Conservation (phyloP, 306 rosid species). For the Cicer judaicum region DNA sequence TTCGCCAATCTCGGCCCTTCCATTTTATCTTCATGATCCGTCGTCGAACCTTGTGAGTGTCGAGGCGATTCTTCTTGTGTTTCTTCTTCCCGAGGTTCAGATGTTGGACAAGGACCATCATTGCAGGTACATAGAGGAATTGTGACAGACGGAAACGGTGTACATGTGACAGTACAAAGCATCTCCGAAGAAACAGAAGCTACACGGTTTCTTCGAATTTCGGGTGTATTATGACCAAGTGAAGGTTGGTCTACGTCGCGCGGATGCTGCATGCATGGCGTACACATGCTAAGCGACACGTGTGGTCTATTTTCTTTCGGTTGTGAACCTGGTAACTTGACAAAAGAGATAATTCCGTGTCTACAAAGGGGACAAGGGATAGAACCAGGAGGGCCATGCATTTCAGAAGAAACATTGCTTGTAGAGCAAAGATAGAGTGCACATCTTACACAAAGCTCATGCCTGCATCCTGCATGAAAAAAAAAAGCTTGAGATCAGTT, state of each 20-base stretch:
- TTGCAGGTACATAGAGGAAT: conserved; percentile 91
- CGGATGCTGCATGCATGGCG: conserved; percentile 85
- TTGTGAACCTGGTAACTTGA: conserved; percentile 73
- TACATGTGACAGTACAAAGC: conserved; percentile 90
- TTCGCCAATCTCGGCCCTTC: conserved; percentile 78
- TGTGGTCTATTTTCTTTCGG: conserved; percentile 66
- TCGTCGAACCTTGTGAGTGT: conserved; percentile 55
- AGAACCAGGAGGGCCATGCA: conserved; percentile 72
- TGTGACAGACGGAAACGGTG: conserved; percentile 88
- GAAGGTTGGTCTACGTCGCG: conserved; percentile 57
- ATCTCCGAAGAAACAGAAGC: conserved; percentile 87
- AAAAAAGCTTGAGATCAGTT: conserved; percentile 39
- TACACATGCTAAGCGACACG: conserved; percentile 77
- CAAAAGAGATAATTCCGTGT: conserved; percentile 76
- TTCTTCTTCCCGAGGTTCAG: conserved; percentile 69
- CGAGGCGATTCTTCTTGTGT: conserved; percentile 59
- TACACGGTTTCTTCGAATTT: conserved; percentile 75
- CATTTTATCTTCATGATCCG: conserved; percentile 67
- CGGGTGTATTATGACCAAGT: conserved; percentile 60
- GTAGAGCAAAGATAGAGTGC: conserved; percentile 96
- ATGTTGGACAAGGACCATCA: conserved; percentile 81
- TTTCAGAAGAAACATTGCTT: conserved; percentile 67
- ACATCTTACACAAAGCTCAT: conserved; percentile 89
- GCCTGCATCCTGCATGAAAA: conserved; percentile 75
- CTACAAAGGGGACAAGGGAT: conserved; percentile 94